Evolutionary conservation across 371 early-diverging fungal genomes (phyloP).

Genomic region (Mortierella polycephala): DNA sequence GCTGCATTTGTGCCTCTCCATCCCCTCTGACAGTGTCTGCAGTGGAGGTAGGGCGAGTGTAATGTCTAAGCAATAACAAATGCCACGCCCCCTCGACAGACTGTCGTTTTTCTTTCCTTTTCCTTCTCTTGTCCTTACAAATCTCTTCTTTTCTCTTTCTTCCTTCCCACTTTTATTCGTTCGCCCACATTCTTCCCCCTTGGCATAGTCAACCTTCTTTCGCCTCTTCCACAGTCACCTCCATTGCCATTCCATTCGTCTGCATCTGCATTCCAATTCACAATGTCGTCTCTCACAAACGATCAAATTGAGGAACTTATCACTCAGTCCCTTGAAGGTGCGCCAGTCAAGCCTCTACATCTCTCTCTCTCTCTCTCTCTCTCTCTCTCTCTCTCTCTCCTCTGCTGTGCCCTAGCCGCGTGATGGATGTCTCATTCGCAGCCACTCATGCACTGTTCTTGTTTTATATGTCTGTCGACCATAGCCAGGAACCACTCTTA

Average conservation of each 20-base stretch:
- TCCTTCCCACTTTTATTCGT: not conserved
- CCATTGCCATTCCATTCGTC: not conserved
- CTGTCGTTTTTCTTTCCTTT: not conserved
- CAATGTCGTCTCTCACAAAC: slow-evolving; percentile 40
- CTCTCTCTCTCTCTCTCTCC: not conserved
- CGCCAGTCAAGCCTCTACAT: not conserved
- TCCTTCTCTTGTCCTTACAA: not conserved
- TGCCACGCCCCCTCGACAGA: no score
- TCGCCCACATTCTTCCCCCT: not conserved
- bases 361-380: not conserved
- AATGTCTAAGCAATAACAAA: no score
- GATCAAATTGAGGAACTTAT: slow-evolving; percentile 52
- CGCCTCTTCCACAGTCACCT: not conserved
- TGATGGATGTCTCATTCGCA: no score
- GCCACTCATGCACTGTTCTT: no score
- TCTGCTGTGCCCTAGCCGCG: no score
- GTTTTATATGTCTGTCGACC: not conserved
- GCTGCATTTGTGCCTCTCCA: no score
- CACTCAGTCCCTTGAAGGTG: slow-evolving; percentile 47
- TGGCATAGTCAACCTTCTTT: not conserved
- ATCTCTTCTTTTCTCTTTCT: not conserved
- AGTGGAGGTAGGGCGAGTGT: no score
- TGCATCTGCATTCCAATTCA: not conserved
- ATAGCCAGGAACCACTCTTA: slow-evolving; percentile 69
- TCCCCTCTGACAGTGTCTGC: no score